Evolutionary conservation across 2,329 filamentous ascomycete species (phyloP).

Genomic region (Bipolaris bicolor): DNA sequence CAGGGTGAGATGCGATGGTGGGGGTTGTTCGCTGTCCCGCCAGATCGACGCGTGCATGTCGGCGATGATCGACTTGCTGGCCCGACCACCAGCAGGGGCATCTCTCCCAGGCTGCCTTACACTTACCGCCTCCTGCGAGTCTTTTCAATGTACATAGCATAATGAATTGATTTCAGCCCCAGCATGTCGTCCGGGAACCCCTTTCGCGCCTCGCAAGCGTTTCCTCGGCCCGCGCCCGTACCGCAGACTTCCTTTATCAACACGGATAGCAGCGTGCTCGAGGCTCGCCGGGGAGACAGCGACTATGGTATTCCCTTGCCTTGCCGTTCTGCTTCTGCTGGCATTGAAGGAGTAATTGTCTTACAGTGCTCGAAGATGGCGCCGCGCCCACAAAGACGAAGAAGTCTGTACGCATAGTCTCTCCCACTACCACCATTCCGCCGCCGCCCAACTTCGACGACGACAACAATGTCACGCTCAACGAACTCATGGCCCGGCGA

Average conservation of each 20-base stretch:
- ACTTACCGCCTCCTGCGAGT: conserved; percentile 30
- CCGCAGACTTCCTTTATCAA: conserved; percentile 38
- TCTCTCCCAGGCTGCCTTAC: conserved; percentile 20
- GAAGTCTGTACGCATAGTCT: conserved; percentile 64
- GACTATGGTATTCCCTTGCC: conserved; percentile 43
- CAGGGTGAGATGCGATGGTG: conserved; percentile 20
- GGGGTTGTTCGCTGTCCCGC: conserved; percentile 31
- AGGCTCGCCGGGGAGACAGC: conserved; percentile 25
- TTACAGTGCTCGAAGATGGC: conserved; percentile 38
- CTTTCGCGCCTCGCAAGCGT: conserved; percentile 45
- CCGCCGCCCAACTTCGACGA: conserved; percentile 41
- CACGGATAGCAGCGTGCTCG: conserved; percentile 31
- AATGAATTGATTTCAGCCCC: conserved; percentile 47
- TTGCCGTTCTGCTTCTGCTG: conserved; percentile 31
- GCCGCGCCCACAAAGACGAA: conserved; percentile 55
- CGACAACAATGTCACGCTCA: conserved; percentile 27
- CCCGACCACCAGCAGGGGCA: conserved; percentile 33
- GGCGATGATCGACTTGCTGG: conserved; percentile 22
- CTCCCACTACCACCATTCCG: conserved; percentile 47
- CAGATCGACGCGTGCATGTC: conserved; percentile 27
- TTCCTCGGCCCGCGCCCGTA: conserved; percentile 30
- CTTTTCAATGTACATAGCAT: conserved; percentile 46
- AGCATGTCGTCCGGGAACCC: conserved; percentile 51
- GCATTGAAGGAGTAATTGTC: conserved; percentile 42
- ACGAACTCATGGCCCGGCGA: conserved; percentile 25